Conservation (phyloP, 192 early-diverging fungal species). For the Glomus cerebriforme region DNA sequence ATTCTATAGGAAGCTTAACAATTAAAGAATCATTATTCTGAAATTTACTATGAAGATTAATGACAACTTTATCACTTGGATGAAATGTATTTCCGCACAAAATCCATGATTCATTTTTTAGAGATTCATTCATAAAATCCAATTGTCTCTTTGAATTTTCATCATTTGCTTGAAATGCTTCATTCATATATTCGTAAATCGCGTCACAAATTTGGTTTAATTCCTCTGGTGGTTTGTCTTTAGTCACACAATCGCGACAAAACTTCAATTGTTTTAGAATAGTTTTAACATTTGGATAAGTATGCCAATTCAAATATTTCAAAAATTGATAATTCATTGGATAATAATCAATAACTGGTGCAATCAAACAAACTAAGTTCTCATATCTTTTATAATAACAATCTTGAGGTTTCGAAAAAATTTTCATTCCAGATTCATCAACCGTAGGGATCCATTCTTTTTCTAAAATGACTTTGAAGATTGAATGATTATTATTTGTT, state of each 20-base stretch:
- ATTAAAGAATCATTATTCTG: neutral
- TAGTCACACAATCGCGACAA: neutral
- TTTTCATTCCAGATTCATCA: neutral
- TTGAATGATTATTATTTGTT: neutral
- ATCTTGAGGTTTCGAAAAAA: neutral
- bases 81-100: neutral
- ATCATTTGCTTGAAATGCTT: too few relatives aligned
- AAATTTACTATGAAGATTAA: neutral
- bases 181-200: neutral
- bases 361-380: neutral
- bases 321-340: neutral
- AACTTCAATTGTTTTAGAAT: neutral
- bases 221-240: neutral
- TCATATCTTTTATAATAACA: neutral
- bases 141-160: neutral
- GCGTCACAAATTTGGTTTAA: neutral
- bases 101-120: neutral
- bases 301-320: neutral
- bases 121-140: neutral
- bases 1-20: neutral
- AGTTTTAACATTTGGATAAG: neutral
- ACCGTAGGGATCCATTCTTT: neutral
- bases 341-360: neutral
- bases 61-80: neutral
- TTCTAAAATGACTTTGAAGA: neutral